Evolutionary conservation across 129 eudicot species (phyloP), one percentile per base, ranked within the genome.

Genomic region (Flaveria robusta): DNA sequence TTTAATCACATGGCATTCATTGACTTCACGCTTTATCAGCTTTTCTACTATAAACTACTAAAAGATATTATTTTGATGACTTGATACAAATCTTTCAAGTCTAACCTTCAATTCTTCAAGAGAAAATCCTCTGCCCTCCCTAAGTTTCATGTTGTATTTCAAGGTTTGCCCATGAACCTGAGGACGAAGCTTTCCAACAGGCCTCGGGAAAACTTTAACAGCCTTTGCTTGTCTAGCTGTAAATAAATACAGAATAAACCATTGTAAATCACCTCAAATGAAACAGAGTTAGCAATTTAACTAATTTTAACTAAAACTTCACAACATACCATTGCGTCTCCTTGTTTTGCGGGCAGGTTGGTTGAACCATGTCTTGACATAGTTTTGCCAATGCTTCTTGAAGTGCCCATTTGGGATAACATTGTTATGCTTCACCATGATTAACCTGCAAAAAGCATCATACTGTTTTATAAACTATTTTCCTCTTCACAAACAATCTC

Each of bases 121-220:
- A 49, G 97, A 87, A 56, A 91, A 91, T 23, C 97, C 97, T n/a
- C 85, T 81, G 2, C 95, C 95, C 80, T 88, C 97, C 62, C 95
- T 85, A 23, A 88, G 82, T 72, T 91, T 91, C 97, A 88, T 91
- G 85, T 91, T 91, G 84, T 91, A 91, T 70, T 91, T 91, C 79
- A 88, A 75, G 5, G 97, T 91, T 72, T 91, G 94, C 2, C 94
- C 88, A 71, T 86, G 97, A 75, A 91, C 95, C 81, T 88, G 64
- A 13, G 97, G 97, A 16, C 97, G 94, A 45, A 91, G 97, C 11
- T 84, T 82, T 16, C 97, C 95, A 43, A 90, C 92, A 43, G 97
- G 97, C 84, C 97, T 82, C 0, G 97, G 97, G 87, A 88, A 91
- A 59, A 89, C 88, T 82, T 88, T 88, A 22, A 88, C 97, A n/a